A percentile compares a stretch with the other conserved stretches of the same genome.
These are phyloP conservation scores for Mortierella sp. DNA, from an alignment of 371 early-diverging fungal genomes.

Conservation along the genomic window DNA sequence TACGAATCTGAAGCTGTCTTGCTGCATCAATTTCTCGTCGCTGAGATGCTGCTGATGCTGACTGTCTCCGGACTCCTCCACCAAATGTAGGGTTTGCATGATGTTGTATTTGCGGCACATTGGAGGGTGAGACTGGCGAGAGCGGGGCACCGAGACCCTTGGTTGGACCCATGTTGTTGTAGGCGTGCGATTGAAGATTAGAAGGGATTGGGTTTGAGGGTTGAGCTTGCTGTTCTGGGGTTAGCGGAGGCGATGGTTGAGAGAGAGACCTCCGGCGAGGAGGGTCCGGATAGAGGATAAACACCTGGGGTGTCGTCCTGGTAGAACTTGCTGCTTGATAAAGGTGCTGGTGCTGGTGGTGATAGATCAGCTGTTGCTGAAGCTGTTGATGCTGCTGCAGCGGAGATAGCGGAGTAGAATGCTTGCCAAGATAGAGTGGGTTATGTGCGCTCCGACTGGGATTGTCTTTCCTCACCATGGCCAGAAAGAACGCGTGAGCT, in stretches of 20 bases:
- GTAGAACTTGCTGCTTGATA: slow-evolving; percentile 2
- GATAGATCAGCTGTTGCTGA: background rate
- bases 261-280: slow-evolving; percentile 17
- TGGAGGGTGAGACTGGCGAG: background rate
- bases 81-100: background rate
- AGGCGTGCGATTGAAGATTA: slow-evolving; percentile 1
- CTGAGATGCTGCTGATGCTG: background rate
- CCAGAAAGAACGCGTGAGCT: background rate
- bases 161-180: background rate
- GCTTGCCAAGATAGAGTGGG: too few species aligned
- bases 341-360: background rate
- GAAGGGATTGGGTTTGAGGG: slow-evolving; percentile 10
- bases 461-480: slow-evolving; percentile 6
- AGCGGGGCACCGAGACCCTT: background rate
- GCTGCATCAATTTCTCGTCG: background rate
- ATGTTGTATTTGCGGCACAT: background rate
- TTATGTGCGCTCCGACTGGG: slow-evolving; percentile 3
- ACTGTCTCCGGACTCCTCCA: background rate
- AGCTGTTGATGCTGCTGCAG: slow-evolving; percentile 13
- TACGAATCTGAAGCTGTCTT: slow-evolving; percentile 4
- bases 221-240: slow-evolving; percentile 18
- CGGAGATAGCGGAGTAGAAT: background rate
- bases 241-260: background rate
- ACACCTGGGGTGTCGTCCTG: slow-evolving; percentile 10
- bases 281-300: slow-evolving; percentile 41